Base-by-base conservation (phyloP, 225 moss, liverwort and hornwort species). In the Marchantia polymorpha region DNA sequence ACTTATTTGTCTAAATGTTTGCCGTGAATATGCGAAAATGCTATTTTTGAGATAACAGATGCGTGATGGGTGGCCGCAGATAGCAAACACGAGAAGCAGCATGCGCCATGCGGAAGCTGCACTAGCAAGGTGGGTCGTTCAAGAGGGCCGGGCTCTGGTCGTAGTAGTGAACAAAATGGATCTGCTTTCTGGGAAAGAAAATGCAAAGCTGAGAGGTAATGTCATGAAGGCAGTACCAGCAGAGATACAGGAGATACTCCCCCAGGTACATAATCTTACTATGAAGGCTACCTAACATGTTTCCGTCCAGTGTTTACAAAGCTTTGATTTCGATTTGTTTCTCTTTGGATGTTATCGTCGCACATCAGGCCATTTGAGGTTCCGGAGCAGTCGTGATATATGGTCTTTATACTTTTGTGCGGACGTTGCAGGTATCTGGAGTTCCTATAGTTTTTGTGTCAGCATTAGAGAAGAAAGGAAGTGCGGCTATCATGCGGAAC, bases 151-250 rank as follows among this genome's bases (percentile, higher is more conserved):
- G 52, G 93, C 92, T 61, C 88, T 99, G 47, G 92, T 99, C 14
- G 85, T 99, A 27, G 90, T 99, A 19, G 93, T 99, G 29, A 95
- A 99, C 80, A 99, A 99, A 85, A 93, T 99, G 99, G 99, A 99
- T 83, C 71, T 95, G 64, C 82, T 99, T 14, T 88, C 87, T 78
- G 99, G 91, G 78, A 91, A 80, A 72, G 93, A 89, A 59, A 89
- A 95, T 60, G 89, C 90, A 25, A 90, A 87, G 19, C 29, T 99
- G 15, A 86, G 93, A 51, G 86, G 78, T 47, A 86, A 92, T 4
- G 94, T 94, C 51, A 87, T 88, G 90, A 91, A 88, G 81, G 99
- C 99, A 80, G 95, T 93, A 70, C 95, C 94, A 10, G 88, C 89
- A 83, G 99, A 99, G 84, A 91, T 99, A 10, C 87, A 90, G 81